phyloP scores from a whole-genome alignment of 108 stramenopile genomes.

The Discostella pseudostelligera region DNA sequence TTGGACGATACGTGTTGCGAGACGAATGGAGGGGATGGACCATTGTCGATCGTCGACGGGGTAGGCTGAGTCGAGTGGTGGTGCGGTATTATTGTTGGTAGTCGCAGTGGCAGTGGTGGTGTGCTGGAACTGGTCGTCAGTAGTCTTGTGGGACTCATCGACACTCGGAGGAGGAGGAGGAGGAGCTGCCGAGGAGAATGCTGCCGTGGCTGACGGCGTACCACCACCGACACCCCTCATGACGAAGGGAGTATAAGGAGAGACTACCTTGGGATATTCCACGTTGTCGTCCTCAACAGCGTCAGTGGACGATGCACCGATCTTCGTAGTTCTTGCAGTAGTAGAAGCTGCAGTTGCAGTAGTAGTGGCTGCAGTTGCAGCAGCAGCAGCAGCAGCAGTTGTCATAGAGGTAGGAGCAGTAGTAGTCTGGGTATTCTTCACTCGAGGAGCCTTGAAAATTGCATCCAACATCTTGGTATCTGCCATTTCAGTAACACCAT shows the following conservation, averaged over 20 bases:
- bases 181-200: not conserved
- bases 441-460: constrained; percentile 34
- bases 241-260: not conserved
- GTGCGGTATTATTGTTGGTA: not conserved
- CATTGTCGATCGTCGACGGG: constrained; percentile 45
- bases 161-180: not conserved
- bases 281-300: not conserved
- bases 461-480: constrained; percentile 39
- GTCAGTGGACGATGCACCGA: not conserved
- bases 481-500: constrained; percentile 40
- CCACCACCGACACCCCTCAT: not conserved
- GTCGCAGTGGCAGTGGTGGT: not conserved
- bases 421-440: not conserved
- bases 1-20: constrained; percentile 33
- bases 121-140: not conserved
- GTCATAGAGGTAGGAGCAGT: too few species aligned
- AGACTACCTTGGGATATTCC: not conserved
- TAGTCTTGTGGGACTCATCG: constrained; percentile 19
- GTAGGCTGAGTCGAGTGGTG: constrained; percentile 10
- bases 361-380: not conserved
- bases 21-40: constrained; percentile 51
- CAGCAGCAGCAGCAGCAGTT: too few species aligned
- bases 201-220: not conserved
- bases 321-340: too few species aligned
- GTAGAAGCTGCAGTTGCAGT: not conserved